Evolutionary conservation across 2,329 filamentous ascomycete species (phyloP).

Genomic region (Macrophomina tecta): DNA sequence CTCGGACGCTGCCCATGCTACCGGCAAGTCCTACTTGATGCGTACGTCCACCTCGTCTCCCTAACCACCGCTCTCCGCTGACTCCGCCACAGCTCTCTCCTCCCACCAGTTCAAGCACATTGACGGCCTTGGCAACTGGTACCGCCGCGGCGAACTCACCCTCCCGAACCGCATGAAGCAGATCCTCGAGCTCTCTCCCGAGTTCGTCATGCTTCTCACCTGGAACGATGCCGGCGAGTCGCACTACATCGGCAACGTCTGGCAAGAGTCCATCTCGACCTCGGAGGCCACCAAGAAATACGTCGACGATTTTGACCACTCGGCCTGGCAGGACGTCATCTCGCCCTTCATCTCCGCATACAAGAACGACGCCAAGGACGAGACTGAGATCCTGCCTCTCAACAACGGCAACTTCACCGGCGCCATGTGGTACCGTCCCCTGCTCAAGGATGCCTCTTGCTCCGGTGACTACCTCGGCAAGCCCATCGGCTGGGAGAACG

Average conservation of each 20-base stretch:
- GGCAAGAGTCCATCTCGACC: conserved; percentile 40
- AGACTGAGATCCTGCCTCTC: conserved; percentile 3
- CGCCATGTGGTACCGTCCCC: conserved; percentile 21
- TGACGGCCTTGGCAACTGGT: conserved; percentile 40
- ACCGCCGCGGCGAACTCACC: conserved; percentile 47
- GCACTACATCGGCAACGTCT: conserved; percentile 50
- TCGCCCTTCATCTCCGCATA: conserved; percentile 45
- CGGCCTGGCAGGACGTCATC: conserved; percentile 44
- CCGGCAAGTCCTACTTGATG: conserved; percentile 48
- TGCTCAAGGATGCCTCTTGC: conserved; percentile 18
- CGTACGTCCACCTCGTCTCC: conserved; percentile 5
- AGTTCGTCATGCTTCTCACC: conserved; percentile 48
- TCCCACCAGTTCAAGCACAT: conserved; percentile 50
- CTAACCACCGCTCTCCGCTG: background rate
- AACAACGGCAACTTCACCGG: conserved; percentile 18
- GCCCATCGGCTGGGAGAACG: conserved; percentile 16
- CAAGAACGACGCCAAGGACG: conserved; percentile 39
- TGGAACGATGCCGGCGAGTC: conserved; percentile 51
- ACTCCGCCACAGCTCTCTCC: conserved; percentile 33
- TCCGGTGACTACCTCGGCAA: conserved; percentile 17
- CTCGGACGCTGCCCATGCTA: conserved; percentile 37
- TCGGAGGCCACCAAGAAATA: conserved; percentile 36
- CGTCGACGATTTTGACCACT: conserved; percentile 42
- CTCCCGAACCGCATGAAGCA: conserved; percentile 39
- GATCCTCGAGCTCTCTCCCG: conserved; percentile 42